A percentile compares a stretch with the other conserved stretches of the same genome.
Evolutionary conservation across 208 protist genomes (phyloP).

Genomic region (Trypanosoma caninum): DNA sequence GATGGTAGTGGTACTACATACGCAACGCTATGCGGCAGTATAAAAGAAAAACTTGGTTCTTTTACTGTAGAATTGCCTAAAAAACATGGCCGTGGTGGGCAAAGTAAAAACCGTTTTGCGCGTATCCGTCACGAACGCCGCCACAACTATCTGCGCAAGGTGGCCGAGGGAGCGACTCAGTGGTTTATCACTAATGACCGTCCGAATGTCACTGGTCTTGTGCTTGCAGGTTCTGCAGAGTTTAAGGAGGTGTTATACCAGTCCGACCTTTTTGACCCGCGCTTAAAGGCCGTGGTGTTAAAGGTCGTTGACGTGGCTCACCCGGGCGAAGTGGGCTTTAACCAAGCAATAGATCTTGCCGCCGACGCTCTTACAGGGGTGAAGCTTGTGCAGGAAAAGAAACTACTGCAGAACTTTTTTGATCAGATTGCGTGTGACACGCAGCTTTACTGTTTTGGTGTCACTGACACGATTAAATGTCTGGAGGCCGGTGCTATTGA

Average conservation of each 20-base stretch:
- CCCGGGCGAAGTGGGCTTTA: conserved; percentile 99
- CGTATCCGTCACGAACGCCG: conserved; percentile 99
- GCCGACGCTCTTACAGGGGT: conserved; percentile 96
- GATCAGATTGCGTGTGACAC: conserved; percentile 98
- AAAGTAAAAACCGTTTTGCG: conserved; percentile 99
- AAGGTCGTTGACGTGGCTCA: conserved; percentile 99
- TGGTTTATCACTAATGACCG: conserved; percentile 99
- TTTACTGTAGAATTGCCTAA: conserved; percentile 99
- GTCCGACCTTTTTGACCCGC: conserved; percentile 97
- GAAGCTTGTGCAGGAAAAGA: conserved; percentile 99
- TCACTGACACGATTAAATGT: conserved; percentile 96
- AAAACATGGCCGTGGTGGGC: conserved; percentile 99
- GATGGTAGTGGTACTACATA: conserved; percentile 98
- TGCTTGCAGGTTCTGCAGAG: conserved; percentile 99
- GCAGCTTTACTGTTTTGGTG: conserved; percentile 98
- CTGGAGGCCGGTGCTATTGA: conserved; percentile 98
- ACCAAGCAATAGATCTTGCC: conserved; percentile 99
- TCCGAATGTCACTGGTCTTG: conserved; percentile 98
- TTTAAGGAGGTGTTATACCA: conserved; percentile 99
- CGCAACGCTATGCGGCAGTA: conserved; percentile 97
- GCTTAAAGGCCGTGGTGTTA: conserved; percentile 97
- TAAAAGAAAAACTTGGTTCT: conserved; percentile 97
- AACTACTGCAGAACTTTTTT: conserved; percentile 98
- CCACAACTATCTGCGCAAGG: conserved; percentile 99
- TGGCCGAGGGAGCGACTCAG: conserved; percentile 96